Base-by-base conservation (phyloP, 2,329 filamentous ascomycete genomes). In the Aspergillus quadricinctus region DNA sequence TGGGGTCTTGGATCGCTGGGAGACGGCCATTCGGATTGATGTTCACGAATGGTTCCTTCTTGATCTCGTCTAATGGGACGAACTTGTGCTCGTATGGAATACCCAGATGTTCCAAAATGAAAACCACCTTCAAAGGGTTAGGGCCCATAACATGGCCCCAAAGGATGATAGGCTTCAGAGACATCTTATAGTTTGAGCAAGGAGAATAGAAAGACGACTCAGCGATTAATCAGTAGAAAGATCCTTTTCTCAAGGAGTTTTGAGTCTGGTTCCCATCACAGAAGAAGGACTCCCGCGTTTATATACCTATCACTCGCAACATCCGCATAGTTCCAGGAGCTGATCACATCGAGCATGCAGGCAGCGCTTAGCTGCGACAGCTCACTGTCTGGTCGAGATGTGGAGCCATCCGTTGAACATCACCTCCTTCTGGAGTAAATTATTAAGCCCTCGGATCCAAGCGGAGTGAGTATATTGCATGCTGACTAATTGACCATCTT, bases 11-110 rank as follows among this genome's bases (percentile, higher is more conserved):
- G 40, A 74, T 71, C 27, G 70, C 62, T 9, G 72, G 72, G 2
- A 72, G 37, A 4, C 72, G 71, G 28, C 72, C 72, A 48, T 73
- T 73, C 35, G 66, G 65, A 57, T 73, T 73, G 55, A 72, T 50
- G 8, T 56, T 56, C 31, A 58, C 53, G 52, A 59, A 74, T 8
- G 66, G 62, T 9, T 66, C 59, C 10, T 66, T 54, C 57, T 72
- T 76, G 23, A 75, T 52, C 2, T 71, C 60, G 2, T 52, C 3
- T 9, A 64, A 55, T 1, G 56, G 23, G 40, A 71, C 21, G 9
- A 41, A 46, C n/a, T 61, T 57, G 29, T 48, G 29, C 45, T 72
- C 66, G 50, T 66, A 72, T 2, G 72, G 71, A 5, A 75, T 9
- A 8, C 57, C 52, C 8, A 75, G 69, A 28, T 72, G 66, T 28